phyloP scores from a whole-genome alignment of 257 asterid genomes.

The Coffea canephora region DNA sequence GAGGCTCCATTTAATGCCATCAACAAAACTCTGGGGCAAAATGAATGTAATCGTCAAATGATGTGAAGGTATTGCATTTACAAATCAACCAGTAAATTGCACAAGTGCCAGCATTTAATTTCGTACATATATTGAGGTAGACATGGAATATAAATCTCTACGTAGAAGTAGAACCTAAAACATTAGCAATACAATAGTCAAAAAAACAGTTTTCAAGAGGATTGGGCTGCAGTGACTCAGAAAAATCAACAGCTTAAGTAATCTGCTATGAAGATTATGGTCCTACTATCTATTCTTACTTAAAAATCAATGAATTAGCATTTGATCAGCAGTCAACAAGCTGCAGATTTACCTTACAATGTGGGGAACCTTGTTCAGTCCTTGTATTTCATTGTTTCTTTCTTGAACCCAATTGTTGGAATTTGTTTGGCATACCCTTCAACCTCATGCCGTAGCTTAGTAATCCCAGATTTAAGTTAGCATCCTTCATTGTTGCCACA shows the following conservation, averaged over 20 bases:
- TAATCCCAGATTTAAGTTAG: constrained; percentile 49
- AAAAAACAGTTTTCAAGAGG: no score
- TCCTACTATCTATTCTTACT: no score
- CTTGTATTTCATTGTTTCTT: constrained; percentile 81
- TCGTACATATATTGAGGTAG: no score
- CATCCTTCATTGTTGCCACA: constrained; percentile 67
- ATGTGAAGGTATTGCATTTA: no score
- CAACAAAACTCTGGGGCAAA: neutral
- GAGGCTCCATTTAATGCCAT: neutral
- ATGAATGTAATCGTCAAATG: no score
- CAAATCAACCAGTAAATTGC: no score
- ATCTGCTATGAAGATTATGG: no score
- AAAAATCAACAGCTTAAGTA: no score
- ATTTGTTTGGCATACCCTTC: constrained; percentile 89
- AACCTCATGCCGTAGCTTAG: constrained; percentile 57
- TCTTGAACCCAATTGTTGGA: constrained; percentile 86
- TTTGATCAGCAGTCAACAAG: neutral
- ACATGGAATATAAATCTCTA: no score
- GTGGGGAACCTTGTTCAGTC: constrained; percentile 32
- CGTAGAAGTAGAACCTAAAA: neutral
- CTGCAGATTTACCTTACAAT: neutral
- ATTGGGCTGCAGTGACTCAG: no score
- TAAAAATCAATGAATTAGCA: neutral
- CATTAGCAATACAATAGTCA: no score
- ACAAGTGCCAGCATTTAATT: no score